A percentile compares a stretch with the other conserved stretches of the same genome.
phyloP scores from a whole-genome alignment of 1,284 basidiomycete species.

The Puccinia coronata region DNA sequence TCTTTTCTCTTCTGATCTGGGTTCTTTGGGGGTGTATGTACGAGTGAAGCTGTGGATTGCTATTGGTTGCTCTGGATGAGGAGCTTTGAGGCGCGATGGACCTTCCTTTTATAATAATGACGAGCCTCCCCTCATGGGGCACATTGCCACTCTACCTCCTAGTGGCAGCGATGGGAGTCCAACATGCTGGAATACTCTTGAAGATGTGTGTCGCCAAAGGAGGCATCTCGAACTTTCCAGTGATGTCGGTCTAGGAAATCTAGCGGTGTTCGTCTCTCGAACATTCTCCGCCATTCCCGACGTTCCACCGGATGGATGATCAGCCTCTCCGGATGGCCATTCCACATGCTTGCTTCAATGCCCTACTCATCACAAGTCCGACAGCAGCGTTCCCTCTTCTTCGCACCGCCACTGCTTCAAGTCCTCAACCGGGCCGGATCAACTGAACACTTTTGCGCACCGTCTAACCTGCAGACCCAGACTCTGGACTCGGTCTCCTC shows the following conservation, averaged over 20 bases:
- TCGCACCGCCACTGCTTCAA: no score
- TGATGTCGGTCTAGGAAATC: no score
- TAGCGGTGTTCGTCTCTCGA: no score
- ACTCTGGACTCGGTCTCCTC: no score
- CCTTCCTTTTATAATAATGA: background rate
- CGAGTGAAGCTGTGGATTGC: background rate
- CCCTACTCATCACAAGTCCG: no score
- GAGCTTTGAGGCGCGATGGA: background rate
- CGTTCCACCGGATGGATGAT: background rate
- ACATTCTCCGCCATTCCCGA: background rate
- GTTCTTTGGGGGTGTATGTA: background rate
- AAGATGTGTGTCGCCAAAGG: background rate
- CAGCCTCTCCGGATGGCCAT: background rate
- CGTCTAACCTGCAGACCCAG: background rate
- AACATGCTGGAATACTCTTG: background rate
- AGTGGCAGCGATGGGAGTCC: no score
- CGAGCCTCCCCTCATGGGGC: no score
- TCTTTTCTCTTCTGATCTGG: background rate
- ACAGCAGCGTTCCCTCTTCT: background rate
- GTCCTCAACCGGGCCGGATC: no score
- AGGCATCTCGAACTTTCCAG: background rate
- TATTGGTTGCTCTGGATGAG: background rate
- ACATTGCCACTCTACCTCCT: no score
- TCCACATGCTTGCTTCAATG: background rate
- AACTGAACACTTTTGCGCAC: no score